Evolutionary conservation across 192 early-diverging fungal genomes (phyloP), one percentile per base, ranked within the genome.

Genomic region (Glomus cerebriforme): DNA sequence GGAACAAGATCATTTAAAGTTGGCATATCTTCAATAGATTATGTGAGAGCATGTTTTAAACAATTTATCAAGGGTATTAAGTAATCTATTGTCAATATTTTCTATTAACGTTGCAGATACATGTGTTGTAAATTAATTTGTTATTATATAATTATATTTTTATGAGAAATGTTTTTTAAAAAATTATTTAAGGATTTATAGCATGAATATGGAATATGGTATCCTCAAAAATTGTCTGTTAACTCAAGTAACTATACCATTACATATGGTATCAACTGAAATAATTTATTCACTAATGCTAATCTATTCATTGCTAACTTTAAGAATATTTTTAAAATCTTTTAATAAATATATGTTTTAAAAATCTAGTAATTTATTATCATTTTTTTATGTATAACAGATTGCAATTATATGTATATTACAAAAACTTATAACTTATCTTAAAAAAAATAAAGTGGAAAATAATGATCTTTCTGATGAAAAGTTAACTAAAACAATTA

Each of bases 161-260:
- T 43, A 71, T 15, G 8, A 71, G 39, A 2, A 71, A 6, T 12
- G n/a, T 12, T 71, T 71, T 72, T 27, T 26, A 72, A 43, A 43
- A n/a, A 43, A 72, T 47, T 22, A 43, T 72, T 49, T 72, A 43
- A 43, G 39, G 39, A 3, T 43, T 43, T 43, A 43, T 43, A 43
- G 10, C 39, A 43, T 43, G 39, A 43, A 43, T 43, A 43, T 43
- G 39, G 26, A 54, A 72, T 32, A 39, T 45, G 45, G 70, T 45
- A 72, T 72, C 45, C n/a, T 49, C 39, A 72, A 72, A 54, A 72
- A 43, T 45, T 72, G 70, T 45, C 43, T 72, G 29, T n/a, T 72
- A 47, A 54, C 37, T n/a, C 12, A 27, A 72, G 70, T n/a, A 29
- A 72, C 70, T 47, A 54, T 72, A 49, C 39, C 70, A 43, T n/a